Conservation (phyloP, 805 yeast genomes). For the Teunomyces funiuensis region DNA sequence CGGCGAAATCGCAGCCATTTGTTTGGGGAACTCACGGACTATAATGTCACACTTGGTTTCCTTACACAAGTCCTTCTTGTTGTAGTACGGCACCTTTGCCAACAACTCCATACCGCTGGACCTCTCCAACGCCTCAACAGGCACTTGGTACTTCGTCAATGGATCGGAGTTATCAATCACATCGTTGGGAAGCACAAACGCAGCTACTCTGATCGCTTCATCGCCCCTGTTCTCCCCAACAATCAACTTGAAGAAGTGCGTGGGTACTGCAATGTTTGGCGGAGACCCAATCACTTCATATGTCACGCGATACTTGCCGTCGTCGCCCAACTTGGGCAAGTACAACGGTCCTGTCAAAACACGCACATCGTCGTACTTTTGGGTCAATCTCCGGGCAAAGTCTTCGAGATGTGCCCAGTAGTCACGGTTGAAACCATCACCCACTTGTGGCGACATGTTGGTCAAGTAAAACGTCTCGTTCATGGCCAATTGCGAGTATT, state of each 20-base stretch:
- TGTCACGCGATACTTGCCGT: constrained; percentile 80
- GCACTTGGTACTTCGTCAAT: constrained; percentile 76
- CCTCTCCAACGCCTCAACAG: constrained; percentile 84
- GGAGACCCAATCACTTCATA: constrained; percentile 97
- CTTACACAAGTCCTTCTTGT: constrained; percentile 66
- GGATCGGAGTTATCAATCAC: constrained; percentile 69
- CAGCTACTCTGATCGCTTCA: constrained; percentile 68
- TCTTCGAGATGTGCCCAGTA: constrained; percentile 97
- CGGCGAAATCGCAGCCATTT: constrained; percentile 11
- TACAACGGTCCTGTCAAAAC: constrained; percentile 92
- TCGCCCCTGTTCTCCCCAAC: constrained; percentile 67
- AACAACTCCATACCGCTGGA: constrained; percentile 83
- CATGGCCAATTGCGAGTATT: constrained; percentile 88
- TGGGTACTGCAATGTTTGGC: constrained; percentile 94
- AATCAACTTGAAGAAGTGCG: constrained; percentile 89
- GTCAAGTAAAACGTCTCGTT: constrained; percentile 88
- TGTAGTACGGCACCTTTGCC: constrained; percentile 58
- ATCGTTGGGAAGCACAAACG: constrained; percentile 93
- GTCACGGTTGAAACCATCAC: constrained; percentile 95
- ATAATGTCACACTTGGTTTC: constrained; percentile 78
- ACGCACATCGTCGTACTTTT: constrained; percentile 71
- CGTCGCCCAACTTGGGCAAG: constrained; percentile 74
- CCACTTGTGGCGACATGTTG: constrained; percentile 96
- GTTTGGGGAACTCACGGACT: constrained; percentile 74
- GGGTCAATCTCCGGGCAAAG: constrained; percentile 76